These are phyloP conservation scores for Tolypocladium ovalisporum DNA, from an alignment of 2,329 filamentous ascomycete species.

Conservation along the genomic window DNA sequence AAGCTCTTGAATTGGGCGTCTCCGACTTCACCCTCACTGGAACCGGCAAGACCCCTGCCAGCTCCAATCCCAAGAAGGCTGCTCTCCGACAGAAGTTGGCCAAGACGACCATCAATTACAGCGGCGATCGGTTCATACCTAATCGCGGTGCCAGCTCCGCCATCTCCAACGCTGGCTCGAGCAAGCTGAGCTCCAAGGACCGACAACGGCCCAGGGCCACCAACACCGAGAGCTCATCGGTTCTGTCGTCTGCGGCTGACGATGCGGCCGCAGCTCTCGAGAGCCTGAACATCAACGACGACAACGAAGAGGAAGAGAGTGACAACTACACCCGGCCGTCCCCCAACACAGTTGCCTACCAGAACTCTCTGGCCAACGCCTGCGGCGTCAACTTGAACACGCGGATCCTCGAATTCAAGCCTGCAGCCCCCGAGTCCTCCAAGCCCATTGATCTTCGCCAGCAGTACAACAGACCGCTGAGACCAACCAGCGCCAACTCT, in stretches of 20 bases:
- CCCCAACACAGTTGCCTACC: slow-evolving; percentile 81
- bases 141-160: slow-evolving; percentile 86
- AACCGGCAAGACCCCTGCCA: slow-evolving; percentile 60
- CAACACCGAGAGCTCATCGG: slow-evolving; percentile 57
- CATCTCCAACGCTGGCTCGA: slow-evolving; percentile 68
- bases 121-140: slow-evolving; percentile 89
- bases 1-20: slow-evolving; percentile 74
- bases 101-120: slow-evolving; percentile 74
- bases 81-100: slow-evolving; percentile 44
- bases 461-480: slow-evolving; percentile 95
- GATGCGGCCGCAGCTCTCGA: slow-evolving; percentile 73
- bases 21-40: slow-evolving; percentile 88
- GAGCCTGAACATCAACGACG: slow-evolving; percentile 61
- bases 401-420: slow-evolving; percentile 96
- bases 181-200: slow-evolving; percentile 67
- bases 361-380: slow-evolving; percentile 80
- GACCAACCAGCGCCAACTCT: slow-evolving; percentile 58
- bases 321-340: slow-evolving; percentile 65
- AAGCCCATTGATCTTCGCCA: slow-evolving; percentile 96
- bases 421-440: slow-evolving; percentile 91
- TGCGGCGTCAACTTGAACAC: slow-evolving; percentile 91
- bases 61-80: slow-evolving; percentile 45
- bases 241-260: slow-evolving; percentile 70
- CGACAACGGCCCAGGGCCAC: slow-evolving; percentile 64
- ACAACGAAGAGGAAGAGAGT: slow-evolving; percentile 62